Percentiles rank a stretch among this genome's conserved stretches.
These are phyloP conservation scores for Amphichorda felina DNA, from an alignment of 2,329 filamentous ascomycete species.

Conservation along the genomic window DNA sequence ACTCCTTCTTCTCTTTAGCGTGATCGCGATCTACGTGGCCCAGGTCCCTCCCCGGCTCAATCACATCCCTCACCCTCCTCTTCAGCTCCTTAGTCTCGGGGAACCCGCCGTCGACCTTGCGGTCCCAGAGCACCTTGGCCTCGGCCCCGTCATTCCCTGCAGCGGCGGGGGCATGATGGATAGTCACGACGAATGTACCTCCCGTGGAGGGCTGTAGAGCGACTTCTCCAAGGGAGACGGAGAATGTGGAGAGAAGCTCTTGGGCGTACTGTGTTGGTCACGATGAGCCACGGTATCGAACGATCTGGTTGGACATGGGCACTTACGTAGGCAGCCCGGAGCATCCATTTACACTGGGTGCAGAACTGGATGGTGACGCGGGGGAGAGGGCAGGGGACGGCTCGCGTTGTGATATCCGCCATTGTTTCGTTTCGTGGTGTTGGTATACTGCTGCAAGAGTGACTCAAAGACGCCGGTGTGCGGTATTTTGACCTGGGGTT, in stretches of 20 bases:
- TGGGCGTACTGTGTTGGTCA: conserved; percentile 73
- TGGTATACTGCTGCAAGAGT: too few species aligned
- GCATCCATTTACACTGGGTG: conserved; percentile 89
- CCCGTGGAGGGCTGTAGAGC: conserved; percentile 77
- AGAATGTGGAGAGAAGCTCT: conserved; percentile 90
- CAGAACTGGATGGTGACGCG: conserved; percentile 50
- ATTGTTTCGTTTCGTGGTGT: too few species aligned
- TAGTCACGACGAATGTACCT: conserved; percentile 67
- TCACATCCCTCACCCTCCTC: conserved; percentile 66
- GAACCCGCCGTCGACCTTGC: conserved; percentile 78
- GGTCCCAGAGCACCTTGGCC: conserved; percentile 68
- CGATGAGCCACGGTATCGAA: not conserved
- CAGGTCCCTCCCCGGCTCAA: conserved; percentile 66
- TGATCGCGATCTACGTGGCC: conserved; percentile 65
- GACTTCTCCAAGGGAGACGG: conserved; percentile 72
- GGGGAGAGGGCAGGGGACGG: conserved; percentile 2
- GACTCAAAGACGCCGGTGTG: too few species aligned
- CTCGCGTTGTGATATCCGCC: too few species aligned
- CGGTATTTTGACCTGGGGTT: too few species aligned
- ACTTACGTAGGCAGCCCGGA: conserved; percentile 72
- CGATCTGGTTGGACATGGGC: too few species aligned
- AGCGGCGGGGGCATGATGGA: conserved; percentile 21
- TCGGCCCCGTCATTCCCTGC: conserved; percentile 13
- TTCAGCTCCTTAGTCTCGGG: conserved; percentile 91
- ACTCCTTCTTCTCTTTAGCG: conserved; percentile 3